Conservation (phyloP, 176 grass and related monocot species). For the Alloteropsis semialata region DNA sequence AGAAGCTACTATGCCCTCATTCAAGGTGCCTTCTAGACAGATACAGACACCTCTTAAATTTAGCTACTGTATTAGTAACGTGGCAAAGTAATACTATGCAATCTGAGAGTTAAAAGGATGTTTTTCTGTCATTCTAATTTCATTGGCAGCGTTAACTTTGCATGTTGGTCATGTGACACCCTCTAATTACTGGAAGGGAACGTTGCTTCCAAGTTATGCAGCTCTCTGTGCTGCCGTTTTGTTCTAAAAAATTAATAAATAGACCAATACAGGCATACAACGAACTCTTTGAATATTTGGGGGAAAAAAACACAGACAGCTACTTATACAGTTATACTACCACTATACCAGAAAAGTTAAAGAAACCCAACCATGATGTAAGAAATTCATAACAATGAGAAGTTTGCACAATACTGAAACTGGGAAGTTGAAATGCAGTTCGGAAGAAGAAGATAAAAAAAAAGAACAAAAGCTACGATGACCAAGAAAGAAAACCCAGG, state of each 20-base stretch:
- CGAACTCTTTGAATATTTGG: not conserved
- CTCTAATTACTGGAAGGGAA: not conserved
- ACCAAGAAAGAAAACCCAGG: not conserved
- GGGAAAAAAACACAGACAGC: not conserved
- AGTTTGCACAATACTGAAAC: not conserved
- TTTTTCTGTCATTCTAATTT: not conserved
- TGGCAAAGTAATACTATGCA: not conserved
- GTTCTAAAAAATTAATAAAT: not conserved
- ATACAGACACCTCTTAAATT: not conserved
- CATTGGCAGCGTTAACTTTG: not conserved
- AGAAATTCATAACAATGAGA: not conserved
- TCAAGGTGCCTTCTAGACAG: not conserved
- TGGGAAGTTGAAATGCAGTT: not conserved
- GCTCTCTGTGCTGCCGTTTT: not conserved
- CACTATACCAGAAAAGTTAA: not conserved
- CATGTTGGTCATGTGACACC: not conserved
- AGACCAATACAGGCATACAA: not conserved
- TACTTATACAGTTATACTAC: too few relatives aligned
- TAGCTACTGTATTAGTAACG: not conserved
- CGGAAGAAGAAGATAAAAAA: not conserved
- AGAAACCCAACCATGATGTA: not conserved
- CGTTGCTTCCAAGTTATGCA: not conserved
- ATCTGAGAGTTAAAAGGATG: not conserved
- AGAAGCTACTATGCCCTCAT: not conserved
- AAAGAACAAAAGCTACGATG: not conserved